phyloP scores from a whole-genome alignment of 2,329 filamentous ascomycete genomes.

The Dendryphion nanum region DNA sequence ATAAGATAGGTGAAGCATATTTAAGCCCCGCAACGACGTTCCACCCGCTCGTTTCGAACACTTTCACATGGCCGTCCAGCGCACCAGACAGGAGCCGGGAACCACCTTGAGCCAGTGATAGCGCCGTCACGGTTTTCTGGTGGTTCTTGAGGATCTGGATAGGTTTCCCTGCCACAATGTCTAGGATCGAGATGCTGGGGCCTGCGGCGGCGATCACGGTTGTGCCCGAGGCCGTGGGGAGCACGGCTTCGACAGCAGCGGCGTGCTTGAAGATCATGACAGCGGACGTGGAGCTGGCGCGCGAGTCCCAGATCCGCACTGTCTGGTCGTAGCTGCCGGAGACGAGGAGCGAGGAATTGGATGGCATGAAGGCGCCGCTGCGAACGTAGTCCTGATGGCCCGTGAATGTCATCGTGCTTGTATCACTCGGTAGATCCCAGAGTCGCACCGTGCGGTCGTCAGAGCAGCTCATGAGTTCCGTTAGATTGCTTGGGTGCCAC shows the following conservation, averaged over 20 bases:
- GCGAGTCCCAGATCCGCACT: conserved; percentile 89
- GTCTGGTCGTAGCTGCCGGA: conserved; percentile 95
- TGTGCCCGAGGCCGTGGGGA: conserved; percentile 82
- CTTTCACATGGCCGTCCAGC: conserved; percentile 93
- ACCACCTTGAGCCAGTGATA: conserved; percentile 78
- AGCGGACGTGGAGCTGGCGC: conserved; percentile 59
- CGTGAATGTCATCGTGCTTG: conserved; percentile 72
- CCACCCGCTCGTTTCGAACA: conserved; percentile 93
- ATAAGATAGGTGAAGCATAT: conserved; percentile 87
- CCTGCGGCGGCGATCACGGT: conserved; percentile 82
- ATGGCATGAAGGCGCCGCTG: conserved; percentile 80
- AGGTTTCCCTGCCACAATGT: conserved; percentile 87
- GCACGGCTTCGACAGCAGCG: conserved; percentile 83
- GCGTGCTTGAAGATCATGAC: conserved; percentile 95
- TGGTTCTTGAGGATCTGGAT: conserved; percentile 87
- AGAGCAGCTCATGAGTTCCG: conserved; percentile 81
- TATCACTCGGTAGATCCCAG: conserved; percentile 86
- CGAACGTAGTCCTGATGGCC: conserved; percentile 94
- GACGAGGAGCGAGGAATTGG: conserved; percentile 67
- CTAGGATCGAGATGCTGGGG: conserved; percentile 84
- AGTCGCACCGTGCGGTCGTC: conserved; percentile 91
- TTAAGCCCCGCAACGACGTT: conserved; percentile 95
- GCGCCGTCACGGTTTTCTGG: conserved; percentile 92
- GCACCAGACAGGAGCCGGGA: conserved; percentile 81
- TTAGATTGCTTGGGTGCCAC: conserved; percentile 88